Conservation (phyloP, 495 filamentous ascomycete genomes). For the Neurospora sp. region DNA sequence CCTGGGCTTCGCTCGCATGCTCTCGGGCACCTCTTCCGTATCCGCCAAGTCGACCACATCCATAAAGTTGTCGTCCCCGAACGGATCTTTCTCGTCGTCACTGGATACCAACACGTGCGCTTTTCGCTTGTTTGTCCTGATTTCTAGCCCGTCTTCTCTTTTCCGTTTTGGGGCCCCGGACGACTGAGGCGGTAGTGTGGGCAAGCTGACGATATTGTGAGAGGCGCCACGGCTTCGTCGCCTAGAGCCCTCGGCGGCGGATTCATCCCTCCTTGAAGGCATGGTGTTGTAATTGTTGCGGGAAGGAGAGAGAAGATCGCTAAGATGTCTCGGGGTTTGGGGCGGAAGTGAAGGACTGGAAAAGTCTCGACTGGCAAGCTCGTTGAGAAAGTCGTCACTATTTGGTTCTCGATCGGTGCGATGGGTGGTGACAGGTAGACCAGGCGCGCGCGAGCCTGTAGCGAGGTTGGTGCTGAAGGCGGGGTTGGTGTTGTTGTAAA, state of each 20-base stretch:
- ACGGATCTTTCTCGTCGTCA: constrained; percentile 24
- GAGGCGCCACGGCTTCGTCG: background rate
- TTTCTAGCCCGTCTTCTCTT: background rate
- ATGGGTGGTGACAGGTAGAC: background rate
- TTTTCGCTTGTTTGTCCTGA: constrained; percentile 1
- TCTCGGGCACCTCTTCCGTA: constrained; percentile 46
- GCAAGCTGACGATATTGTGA: background rate
- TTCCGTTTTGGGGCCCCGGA: background rate
- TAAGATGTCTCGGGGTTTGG: constrained; percentile 2
- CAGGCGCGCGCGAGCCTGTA: background rate
- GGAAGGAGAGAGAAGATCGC: background rate
- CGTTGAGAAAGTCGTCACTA: constrained; percentile 23
- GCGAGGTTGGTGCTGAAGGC: background rate
- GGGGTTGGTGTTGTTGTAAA: background rate
- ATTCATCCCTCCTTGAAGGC: background rate
- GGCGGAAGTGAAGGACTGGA: constrained; percentile 25
- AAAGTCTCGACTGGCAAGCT: constrained; percentile 22
- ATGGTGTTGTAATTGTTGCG: background rate
- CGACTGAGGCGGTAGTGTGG: background rate
- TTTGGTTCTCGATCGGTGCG: constrained; percentile 3
- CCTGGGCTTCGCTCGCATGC: constrained; percentile 35
- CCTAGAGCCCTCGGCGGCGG: background rate
- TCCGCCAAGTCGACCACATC: constrained; percentile 49
- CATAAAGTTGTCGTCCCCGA: constrained; percentile 2
- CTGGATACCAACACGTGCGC: constrained; percentile 5